These are phyloP conservation scores for Dactylellina parvicollis DNA, from an alignment of 2,329 filamentous ascomycete species.

Conservation along the genomic window DNA sequence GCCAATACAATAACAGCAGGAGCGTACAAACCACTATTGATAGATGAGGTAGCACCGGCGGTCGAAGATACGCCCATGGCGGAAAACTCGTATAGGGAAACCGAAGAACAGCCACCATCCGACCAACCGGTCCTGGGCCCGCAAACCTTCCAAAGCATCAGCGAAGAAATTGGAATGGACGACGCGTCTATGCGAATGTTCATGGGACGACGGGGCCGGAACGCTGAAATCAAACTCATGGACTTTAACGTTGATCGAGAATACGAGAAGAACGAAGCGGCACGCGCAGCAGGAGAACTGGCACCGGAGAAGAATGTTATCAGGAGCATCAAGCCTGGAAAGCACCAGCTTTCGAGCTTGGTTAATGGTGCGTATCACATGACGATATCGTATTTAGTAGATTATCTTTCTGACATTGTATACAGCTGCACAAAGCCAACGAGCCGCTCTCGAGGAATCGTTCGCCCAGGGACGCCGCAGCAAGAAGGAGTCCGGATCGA, in stretches of 20 bases:
- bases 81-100: conserved; percentile 10
- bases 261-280: conserved; percentile 71
- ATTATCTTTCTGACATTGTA: conserved; percentile 11
- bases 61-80: conserved; percentile 18
- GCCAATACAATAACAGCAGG: background rate
- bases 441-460: conserved; percentile 57
- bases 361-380: conserved; percentile 69
- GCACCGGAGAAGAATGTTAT: conserved; percentile 70
- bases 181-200: conserved; percentile 70
- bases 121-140: conserved; percentile 12
- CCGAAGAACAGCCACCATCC: background rate
- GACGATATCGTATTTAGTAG: conserved; percentile 60
- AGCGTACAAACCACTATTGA: conserved; percentile 57
- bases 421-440: conserved; percentile 57
- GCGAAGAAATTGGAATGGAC: conserved; percentile 71
- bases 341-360: conserved; percentile 73
- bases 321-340: conserved; percentile 72
- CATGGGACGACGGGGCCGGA: conserved; percentile 66
- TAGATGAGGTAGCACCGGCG: conserved; percentile 45
- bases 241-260: conserved; percentile 74
- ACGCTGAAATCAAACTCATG: conserved; percentile 65
- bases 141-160: conserved; percentile 68
- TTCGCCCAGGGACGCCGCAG: conserved; percentile 58
- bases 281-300: conserved; percentile 67
- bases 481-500: conserved; percentile 58